phyloP scores from a whole-genome alignment of 2,329 filamentous ascomycete species.

The Kalmusia sp. region DNA sequence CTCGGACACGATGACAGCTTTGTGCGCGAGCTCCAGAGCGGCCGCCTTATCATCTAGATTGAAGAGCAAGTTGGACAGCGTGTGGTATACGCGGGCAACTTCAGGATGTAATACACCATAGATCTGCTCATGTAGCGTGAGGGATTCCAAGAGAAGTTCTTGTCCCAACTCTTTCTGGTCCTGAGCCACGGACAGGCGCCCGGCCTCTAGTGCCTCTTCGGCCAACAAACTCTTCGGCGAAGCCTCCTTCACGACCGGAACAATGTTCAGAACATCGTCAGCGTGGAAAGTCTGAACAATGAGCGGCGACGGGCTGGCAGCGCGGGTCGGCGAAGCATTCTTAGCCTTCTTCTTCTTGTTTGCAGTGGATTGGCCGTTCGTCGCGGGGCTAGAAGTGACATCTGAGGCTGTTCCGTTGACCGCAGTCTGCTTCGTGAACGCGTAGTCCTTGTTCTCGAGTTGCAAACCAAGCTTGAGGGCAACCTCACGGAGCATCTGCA shows the following conservation, averaged over 20 bases:
- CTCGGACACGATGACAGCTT: slow-evolving; percentile 95
- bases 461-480: slow-evolving; percentile 90
- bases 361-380: slow-evolving; percentile 48
- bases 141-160: slow-evolving; percentile 91
- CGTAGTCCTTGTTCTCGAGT: slow-evolving; percentile 78
- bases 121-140: slow-evolving; percentile 97
- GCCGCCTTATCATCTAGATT: slow-evolving; percentile 97
- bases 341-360: slow-evolving; percentile 65
- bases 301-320: slow-evolving; percentile 52
- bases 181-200: slow-evolving; percentile 93
- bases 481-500: slow-evolving; percentile 89
- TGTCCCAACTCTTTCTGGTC: slow-evolving; percentile 95
- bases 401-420: slow-evolving; percentile 25
- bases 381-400: slow-evolving; percentile 29
- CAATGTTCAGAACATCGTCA: slow-evolving; percentile 89
- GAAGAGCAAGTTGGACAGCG: slow-evolving; percentile 93
- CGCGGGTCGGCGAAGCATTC: slow-evolving; percentile 57
- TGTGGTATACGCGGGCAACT: slow-evolving; percentile 94
- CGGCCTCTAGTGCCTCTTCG: slow-evolving; percentile 94
- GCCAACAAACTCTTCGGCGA: slow-evolving; percentile 88
- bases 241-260: slow-evolving; percentile 95
- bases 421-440: slow-evolving; percentile 61
- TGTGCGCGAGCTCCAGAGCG: slow-evolving; percentile 92
- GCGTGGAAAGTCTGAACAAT: slow-evolving; percentile 72
- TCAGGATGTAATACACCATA: slow-evolving; percentile 97